phyloP scores from a whole-genome alignment of 1,284 basidiomycete genomes.

The Trametes polyzona region DNA sequence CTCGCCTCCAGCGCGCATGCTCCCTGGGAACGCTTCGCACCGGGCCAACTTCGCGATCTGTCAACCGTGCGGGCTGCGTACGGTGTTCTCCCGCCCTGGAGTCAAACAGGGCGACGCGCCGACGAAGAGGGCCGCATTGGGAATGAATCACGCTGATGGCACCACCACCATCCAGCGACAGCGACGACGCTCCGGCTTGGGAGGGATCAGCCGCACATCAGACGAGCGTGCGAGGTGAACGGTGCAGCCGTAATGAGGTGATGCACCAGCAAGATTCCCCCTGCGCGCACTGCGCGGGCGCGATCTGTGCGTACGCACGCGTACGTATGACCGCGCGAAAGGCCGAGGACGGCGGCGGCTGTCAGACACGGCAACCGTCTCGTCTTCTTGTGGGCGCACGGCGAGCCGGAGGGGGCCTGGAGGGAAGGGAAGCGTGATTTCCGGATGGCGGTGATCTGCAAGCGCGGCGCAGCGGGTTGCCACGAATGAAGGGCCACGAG shows the following conservation, averaged over 20 bases:
- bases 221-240: conserved; percentile 18
- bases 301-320: conserved; percentile 3
- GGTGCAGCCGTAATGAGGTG: conserved; percentile 21
- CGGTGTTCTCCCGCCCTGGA: background rate
- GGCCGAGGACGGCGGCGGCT: conserved; percentile 4
- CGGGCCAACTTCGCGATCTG: conserved; percentile 24
- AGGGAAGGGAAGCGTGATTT: conserved; percentile 9
- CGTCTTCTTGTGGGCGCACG: conserved; percentile 4
- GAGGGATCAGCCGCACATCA: conserved; percentile 21
- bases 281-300: conserved; percentile 15
- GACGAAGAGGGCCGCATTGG: no score
- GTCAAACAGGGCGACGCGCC: conserved; percentile 1
- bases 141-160: conserved; percentile 15
- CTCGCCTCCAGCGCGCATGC: background rate
- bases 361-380: background rate
- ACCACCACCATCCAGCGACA: background rate
- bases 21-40: conserved; percentile 13
- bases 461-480: conserved; percentile 10
- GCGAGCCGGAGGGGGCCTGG: conserved; percentile 2
- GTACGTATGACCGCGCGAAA: conserved; percentile 8
- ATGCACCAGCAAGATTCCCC: conserved; percentile 8
- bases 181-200: conserved; percentile 5
- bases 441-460: conserved; percentile 22
- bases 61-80: conserved; percentile 19
- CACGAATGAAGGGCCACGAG: conserved; percentile 16